Evolutionary conservation across 495 filamentous ascomycete species (phyloP), one percentile per base, ranked within the genome.

Genomic region (Usnea hakonensis): DNA sequence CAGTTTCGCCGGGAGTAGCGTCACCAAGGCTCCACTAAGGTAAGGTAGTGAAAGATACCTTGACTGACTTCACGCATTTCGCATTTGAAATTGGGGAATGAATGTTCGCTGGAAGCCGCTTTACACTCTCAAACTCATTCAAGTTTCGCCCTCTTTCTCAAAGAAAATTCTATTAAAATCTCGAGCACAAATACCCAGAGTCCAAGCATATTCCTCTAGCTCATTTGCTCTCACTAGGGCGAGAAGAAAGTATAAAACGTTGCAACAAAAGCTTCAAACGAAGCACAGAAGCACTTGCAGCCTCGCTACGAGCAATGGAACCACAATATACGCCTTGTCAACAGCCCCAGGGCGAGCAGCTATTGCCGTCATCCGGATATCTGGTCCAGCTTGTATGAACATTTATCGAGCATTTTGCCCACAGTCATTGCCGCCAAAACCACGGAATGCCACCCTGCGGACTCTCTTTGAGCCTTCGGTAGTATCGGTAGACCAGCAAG

Each of bases 261-360:
- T 13, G 11, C 21, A 23, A 40, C 17, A 3, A 54, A 11, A 28
- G 26, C 26, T 5, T 53, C 33, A 2, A 17, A 21, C 28, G 16
- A 26, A 19, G n/a, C 14, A 9, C 5, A 55, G 26, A 8, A 55
- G 19, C n/a, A 21, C 2, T 11, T 35, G 9, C 5, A 61, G 19
- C 19, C 28, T 43, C 5, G 9, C 33, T 14, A 35, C 54, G 11
- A 40, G 3, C 16, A 33, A 55, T 54, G 65, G 74, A n/a, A 40
- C 73, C 1, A 97, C 94, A 5, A 95, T 99, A 19, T 97, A 93
- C 70, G 94, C 95, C 0, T 78, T 97, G 5, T 96, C 94, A 0
- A 95, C 94, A 13, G 90, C 89, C 3, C 75, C 89, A 17, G 93
- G 95, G 9, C 85, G 82, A 73, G 90, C 91, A 36, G 94, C 91